These are phyloP conservation scores for Leucocoprinus birnbaumii DNA, from an alignment of 768 basidiomycete species.

Conservation along the genomic window DNA sequence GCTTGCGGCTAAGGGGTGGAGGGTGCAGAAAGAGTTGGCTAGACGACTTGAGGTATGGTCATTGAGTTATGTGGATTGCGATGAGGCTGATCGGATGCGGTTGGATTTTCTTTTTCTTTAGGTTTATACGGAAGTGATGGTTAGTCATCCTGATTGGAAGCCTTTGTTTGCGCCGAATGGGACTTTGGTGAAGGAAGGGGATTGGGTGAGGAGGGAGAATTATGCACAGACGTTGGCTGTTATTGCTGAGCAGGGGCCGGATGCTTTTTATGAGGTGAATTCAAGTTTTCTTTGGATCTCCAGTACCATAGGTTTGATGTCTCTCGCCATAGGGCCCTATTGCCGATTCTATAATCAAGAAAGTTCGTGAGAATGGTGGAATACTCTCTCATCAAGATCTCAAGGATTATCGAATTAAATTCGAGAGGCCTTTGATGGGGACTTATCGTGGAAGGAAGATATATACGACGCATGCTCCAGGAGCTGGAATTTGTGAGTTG, in stretches of 20 bases:
- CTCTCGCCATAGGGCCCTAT: conserved; percentile 60
- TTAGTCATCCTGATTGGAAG: conserved; percentile 70
- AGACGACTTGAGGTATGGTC: conserved; percentile 47
- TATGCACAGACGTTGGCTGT: conserved; percentile 72
- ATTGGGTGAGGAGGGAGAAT: conserved; percentile 67
- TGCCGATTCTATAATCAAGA: conserved; percentile 73
- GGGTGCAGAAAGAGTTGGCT: conserved; percentile 73
- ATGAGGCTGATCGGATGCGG: not conserved
- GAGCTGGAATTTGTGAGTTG: conserved; percentile 66
- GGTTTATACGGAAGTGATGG: conserved; percentile 38
- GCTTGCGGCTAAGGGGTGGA: conserved; percentile 80
- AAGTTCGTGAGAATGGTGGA: conserved; percentile 71
- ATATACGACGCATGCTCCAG: conserved; percentile 84
- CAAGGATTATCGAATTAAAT: conserved; percentile 62
- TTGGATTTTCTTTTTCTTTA: no score
- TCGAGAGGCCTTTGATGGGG: conserved; percentile 72
- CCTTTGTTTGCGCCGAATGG: conserved; percentile 83
- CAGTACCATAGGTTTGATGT: conserved; percentile 2
- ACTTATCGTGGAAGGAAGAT: conserved; percentile 76
- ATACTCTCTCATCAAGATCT: conserved; percentile 78
- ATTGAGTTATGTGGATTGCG: not conserved
- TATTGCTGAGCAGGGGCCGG: conserved; percentile 75
- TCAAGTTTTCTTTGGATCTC: no score
- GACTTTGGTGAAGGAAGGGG: conserved; percentile 67
- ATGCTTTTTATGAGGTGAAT: conserved; percentile 76